Conservation (phyloP, 805 yeast species). For the Ogataea naganishii region DNA sequence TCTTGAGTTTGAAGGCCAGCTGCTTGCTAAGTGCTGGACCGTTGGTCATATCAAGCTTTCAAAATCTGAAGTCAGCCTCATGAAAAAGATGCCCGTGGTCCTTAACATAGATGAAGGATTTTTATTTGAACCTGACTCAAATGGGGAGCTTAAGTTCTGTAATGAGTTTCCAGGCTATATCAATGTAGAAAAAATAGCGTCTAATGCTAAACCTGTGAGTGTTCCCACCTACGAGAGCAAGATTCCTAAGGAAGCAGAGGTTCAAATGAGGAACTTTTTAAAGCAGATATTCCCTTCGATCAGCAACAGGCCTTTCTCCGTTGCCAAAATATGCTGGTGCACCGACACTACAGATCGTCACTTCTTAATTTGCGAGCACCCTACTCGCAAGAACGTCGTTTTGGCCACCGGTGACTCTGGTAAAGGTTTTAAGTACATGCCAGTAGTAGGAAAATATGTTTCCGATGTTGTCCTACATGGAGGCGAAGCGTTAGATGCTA, state of each 20-base stretch:
- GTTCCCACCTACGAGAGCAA: slow-evolving; percentile 21
- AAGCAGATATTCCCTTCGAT: slow-evolving; percentile 24
- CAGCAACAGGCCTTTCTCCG: slow-evolving; percentile 20
- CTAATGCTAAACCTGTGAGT: slow-evolving; percentile 10
- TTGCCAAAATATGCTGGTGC: slow-evolving; percentile 23
- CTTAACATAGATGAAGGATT: slow-evolving; percentile 30
- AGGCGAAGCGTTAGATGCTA: slow-evolving; percentile 16
- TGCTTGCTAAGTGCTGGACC: slow-evolving; percentile 32
- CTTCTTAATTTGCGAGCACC: slow-evolving; percentile 13
- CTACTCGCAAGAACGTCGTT: slow-evolving; percentile 9
- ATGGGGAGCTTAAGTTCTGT: slow-evolving; percentile 27
- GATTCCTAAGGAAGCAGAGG: slow-evolving; percentile 25
- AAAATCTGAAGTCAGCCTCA: slow-evolving; percentile 21
- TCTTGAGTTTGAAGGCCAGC: slow-evolving; percentile 26
- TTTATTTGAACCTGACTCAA: slow-evolving; percentile 30
- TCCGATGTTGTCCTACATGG: slow-evolving; percentile 24
- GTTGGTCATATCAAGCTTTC: slow-evolving; percentile 30
- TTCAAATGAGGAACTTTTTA: slow-evolving; percentile 23
- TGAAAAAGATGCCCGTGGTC: slow-evolving; percentile 28
- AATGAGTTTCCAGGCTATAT: slow-evolving; percentile 33
- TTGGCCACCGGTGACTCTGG: slow-evolving; percentile 20
- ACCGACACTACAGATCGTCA: slow-evolving; percentile 19
- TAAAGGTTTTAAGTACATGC: slow-evolving; percentile 17
- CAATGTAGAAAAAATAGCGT: slow-evolving; percentile 8
- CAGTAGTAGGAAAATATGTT: slow-evolving; percentile 15